A percentile compares a stretch with the other conserved stretches of the same genome.
Evolutionary conservation across 805 yeast genomes (phyloP).

Genomic region (Ogataea nakhonphanomensis): DNA sequence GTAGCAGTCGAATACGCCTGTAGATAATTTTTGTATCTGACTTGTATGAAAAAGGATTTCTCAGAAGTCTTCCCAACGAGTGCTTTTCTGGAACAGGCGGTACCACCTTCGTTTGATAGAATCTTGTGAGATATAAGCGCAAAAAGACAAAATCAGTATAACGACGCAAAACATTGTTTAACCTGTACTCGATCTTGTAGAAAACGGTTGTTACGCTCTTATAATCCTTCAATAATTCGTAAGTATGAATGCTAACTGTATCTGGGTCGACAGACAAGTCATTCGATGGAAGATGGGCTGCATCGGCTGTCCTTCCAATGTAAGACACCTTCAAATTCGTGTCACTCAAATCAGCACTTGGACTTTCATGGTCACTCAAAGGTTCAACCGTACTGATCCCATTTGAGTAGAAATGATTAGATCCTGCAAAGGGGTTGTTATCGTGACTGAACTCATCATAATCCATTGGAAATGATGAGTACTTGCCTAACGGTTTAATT

Average conservation of each 20-base stretch:
- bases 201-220: conserved; percentile 31
- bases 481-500: neutral
- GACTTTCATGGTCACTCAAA: neutral
- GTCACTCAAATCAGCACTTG: neutral
- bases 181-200: conserved; percentile 25
- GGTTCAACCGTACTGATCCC: conserved; percentile 20
- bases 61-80: conserved; percentile 38
- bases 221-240: conserved; percentile 26
- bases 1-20: conserved; percentile 44
- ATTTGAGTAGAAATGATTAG: conserved; percentile 29
- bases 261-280: neutral
- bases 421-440: conserved; percentile 37
- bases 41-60: conserved; percentile 32
- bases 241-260: conserved; percentile 8
- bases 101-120: conserved; percentile 81
- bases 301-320: neutral
- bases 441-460: conserved; percentile 33
- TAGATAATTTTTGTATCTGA: conserved; percentile 37
- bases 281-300: neutral
- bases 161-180: conserved; percentile 53
- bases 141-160: conserved; percentile 90
- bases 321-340: conserved; percentile 1
- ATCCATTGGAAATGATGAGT: conserved; percentile 20
- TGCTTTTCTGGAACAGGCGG: conserved; percentile 97
- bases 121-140: conserved; percentile 60